These are phyloP conservation scores for Fragosphaeria purpurea DNA, from an alignment of 2,329 filamentous ascomycete genomes.

Conservation along the genomic window DNA sequence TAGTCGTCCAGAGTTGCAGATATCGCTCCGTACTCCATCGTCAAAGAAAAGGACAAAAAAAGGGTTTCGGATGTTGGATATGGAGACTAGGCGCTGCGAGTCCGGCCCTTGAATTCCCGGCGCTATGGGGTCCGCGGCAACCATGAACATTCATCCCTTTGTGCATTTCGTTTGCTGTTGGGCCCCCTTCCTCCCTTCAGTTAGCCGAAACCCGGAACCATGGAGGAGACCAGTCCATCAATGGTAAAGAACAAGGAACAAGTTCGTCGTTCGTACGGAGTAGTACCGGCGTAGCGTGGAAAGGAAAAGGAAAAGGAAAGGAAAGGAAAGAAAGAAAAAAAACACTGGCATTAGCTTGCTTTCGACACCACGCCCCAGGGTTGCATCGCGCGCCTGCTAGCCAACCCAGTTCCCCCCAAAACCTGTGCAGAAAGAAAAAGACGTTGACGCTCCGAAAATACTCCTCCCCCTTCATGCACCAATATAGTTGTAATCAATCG, in stretches of 20 bases:
- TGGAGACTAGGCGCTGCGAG: background rate
- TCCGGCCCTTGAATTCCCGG: slow-evolving; percentile 1
- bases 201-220: too few species aligned
- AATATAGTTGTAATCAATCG: too few species aligned
- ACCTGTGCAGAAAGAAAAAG: slow-evolving; percentile 1
- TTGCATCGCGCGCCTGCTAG: slow-evolving; percentile 2
- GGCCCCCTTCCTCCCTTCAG: too few species aligned
- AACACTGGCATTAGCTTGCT: background rate
- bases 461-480: too few species aligned
- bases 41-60: background rate
- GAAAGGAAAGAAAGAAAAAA: background rate
- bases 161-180: too few species aligned
- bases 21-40: too few species aligned
- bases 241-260: too few species aligned
- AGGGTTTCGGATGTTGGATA: background rate
- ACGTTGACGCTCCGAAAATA: background rate
- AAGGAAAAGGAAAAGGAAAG: background rate
- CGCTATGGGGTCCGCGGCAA: background rate
- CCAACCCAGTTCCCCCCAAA: background rate
- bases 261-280: too few species aligned
- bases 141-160: too few species aligned
- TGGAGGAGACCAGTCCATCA: too few species aligned
- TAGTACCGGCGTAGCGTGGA: background rate
- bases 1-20: too few species aligned
- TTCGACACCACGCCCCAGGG: slow-evolving; percentile 2